Conservation (phyloP, 176 grass and related monocot species). For the Lolium rigidum region DNA sequence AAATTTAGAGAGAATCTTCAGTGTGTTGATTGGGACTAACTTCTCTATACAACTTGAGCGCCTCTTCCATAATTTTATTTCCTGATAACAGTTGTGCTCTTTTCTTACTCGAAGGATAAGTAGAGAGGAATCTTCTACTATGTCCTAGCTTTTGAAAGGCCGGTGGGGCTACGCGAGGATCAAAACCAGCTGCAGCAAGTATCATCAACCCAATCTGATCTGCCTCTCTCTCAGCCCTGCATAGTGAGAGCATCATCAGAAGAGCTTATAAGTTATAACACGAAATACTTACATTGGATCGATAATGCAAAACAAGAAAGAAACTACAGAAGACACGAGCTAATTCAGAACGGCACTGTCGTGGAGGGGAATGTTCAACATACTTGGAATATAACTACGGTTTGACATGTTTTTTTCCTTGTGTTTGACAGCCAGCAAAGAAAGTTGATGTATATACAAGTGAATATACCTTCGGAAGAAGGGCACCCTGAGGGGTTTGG, state of each 20-base stretch:
- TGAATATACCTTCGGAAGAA: constrained; percentile 14
- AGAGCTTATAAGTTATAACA: no score
- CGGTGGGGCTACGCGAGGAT: background rate
- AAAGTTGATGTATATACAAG: no score
- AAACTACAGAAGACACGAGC: background rate
- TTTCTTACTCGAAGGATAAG: background rate
- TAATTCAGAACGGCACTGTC: background rate
- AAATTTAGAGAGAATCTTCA: background rate
- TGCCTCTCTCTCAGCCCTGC: background rate
- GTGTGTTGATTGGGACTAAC: background rate
- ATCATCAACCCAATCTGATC: background rate
- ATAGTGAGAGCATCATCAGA: background rate
- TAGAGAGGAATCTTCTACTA: background rate
- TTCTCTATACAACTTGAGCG: background rate
- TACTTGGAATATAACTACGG: background rate
- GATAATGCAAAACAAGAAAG: background rate
- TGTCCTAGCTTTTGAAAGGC: background rate
- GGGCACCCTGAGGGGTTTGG: background rate
- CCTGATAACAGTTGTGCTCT: background rate
- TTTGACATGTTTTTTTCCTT: background rate
- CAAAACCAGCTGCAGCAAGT: constrained; percentile 1
- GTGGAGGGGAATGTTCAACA: background rate
- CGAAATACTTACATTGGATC: background rate
- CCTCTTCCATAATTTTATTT: background rate
- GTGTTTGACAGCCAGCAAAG: background rate